Evolutionary conservation across 2,329 filamentous ascomycete genomes (phyloP), one percentile per base, ranked within the genome.

Genomic region (Emericellopsis atlantica): DNA sequence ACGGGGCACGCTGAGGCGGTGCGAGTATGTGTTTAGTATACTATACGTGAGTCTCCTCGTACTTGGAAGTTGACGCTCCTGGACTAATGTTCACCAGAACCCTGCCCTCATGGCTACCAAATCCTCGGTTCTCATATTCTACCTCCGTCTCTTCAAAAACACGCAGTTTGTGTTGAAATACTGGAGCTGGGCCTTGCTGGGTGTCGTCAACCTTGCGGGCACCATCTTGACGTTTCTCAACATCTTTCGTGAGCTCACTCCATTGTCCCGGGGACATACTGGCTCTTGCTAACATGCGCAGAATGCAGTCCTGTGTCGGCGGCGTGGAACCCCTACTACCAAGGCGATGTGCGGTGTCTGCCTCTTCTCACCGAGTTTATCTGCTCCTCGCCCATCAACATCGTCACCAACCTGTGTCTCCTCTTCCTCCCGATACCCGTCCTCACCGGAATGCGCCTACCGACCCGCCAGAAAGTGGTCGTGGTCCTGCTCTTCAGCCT

Each of bases 111-210:
- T 94, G 85, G 79, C 83, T 3, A 87, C 86, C 39, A 95, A 95
- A 62, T 88, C 85, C 0, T 93, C 87, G n/a, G 85, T 95, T 51
- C 70, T 95, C 43, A 72, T 92, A 40, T 95, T 95, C 60, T 95
- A 93, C 61, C 70, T 95, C 39, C 81, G 82, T 33, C 70, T 95
- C 37, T 84, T 86, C 22, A 82, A 81, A 51, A 84, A 86, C 44
- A 80, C 76, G 0, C 79, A 93, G 49, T 76, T 77, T 46, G 68
- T 89, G 39, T 81, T 95, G 48, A 78, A 83, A 44, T 76, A 82
- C 60, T 79, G 81, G n/a, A 92, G 86, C n/a, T 88, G 88, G 67
- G 67, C 72, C 5, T 87, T 84, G 0, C 66, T 95, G 2, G 68
- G 67, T 37, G 70, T 94, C 18, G 87, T 95, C 55, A 93, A 92